Base-by-base conservation (phyloP, 2,329 filamentous ascomycete species). In the Triangularia verruculosa region DNA sequence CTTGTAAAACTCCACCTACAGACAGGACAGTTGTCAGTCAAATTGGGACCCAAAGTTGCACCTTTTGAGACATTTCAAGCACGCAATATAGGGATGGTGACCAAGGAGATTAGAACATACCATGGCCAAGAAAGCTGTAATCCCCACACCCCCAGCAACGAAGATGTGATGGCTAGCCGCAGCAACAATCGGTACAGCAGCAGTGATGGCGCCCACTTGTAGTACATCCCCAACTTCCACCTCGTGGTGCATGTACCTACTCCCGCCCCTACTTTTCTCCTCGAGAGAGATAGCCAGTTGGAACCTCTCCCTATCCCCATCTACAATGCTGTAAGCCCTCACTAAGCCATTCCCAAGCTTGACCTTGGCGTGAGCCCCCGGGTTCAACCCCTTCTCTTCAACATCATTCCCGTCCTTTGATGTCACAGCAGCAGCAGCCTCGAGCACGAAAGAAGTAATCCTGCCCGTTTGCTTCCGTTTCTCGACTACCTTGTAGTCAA, bases 71-170 rank as follows among this genome's bases (percentile, higher is more conserved):
- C 34, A 39, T n/a, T 28, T n/a, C n/a, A 32, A 32, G 2, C 30
- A 32, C 30, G 5, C n/a, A n/a, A n/a, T n/a, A n/a, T n/a, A n/a
- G n/a, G n/a, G n/a, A n/a, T n/a, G n/a, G n/a, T n/a, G n/a, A n/a
- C n/a, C n/a, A n/a, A n/a, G n/a, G n/a, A n/a, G n/a, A 32, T 11
- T 32, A 32, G 5, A 6, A 47, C 17, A 8, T 47, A 47, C 39
- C 39, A 86, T 75, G 0, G 77, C 69, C 8, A 90, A 70, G 66
- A 89, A 89, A 0, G 87, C 87, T 1, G 88, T 90, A 65, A 90
- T 83, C 0, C 87, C 88, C 28, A 90, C 85, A 0, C 87, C 88
- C 9, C 84, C 87, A 0, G 81, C 85, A 28, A 90, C 82, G 69
- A 89, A 85, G 43, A 89, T 77, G 66, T 89, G 86, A 57, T 83